Evolutionary conservation across 345 rosid genomes (phyloP), one percentile per base, ranked within the genome.

Genomic region (Citrus medica): DNA sequence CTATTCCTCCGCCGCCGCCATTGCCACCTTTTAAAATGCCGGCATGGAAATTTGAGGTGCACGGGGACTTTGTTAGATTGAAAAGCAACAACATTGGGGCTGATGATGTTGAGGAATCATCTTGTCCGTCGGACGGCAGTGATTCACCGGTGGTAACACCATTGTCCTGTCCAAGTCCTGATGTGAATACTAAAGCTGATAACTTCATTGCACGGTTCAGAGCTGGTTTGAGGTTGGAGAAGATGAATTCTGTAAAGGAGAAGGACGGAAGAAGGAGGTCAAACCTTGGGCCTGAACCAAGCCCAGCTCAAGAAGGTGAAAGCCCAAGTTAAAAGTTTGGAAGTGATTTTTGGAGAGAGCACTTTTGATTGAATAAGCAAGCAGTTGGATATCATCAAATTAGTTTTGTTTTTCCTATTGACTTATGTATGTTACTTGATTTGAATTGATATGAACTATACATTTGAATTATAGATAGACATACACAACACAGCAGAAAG

Each of bases 181-280:
- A 93, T 76, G 95, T 95, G 81, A 68, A 95, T 82, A 86, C 92
- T 10, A 92, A 95, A 76, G 98, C 98, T 4, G 94, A 90, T 71
- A 81, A 89, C 65, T 95, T 95, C 90, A 93, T 95, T 58, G 92
- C 95, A 24, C 89, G 85, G 67, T 91, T 93, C 84, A 92, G 93
- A 73, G 95, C 95, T 58, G 95, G 94, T 14, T 82, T 93, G 85
- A 86, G 69, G 75, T 62, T 88, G 86, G 97, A 95, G 90, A 95
- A 87, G 88, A 62, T 84, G 67, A 90, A 94, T 77, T 91, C 98
- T 17, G 81, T 73, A 7, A 86, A 82, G 74, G 83, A 69, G 78
- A 83, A 77, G 60, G 55, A 53, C 4, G 67, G 78, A n/a, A 62
- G 76, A 48, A 83, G 81, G 40, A 85, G 88, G 71, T 94, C 98